A percentile compares a stretch with the other conserved stretches of the same genome.
phyloP scores from a whole-genome alignment of 768 basidiomycete genomes.

The Agrocybe praecox region DNA sequence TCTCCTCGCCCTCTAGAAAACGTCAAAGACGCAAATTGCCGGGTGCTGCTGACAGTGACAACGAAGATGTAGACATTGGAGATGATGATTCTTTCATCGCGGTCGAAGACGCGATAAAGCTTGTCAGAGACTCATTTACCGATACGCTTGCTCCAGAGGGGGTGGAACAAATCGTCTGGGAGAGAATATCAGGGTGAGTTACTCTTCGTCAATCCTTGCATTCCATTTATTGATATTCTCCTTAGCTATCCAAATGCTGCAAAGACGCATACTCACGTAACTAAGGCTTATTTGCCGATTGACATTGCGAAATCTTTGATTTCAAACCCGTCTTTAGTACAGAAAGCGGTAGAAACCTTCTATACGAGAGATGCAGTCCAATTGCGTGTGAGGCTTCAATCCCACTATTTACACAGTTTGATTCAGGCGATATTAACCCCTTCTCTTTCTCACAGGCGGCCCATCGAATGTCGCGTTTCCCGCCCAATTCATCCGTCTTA shows the following conservation, averaged over 20 bases:
- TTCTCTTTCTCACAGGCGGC: conserved; percentile 57
- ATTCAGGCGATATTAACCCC: background rate
- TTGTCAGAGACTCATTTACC: conserved; percentile 55
- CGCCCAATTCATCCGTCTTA: conserved; percentile 67
- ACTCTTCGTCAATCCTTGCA: background rate
- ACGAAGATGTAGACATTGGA: conserved; percentile 45
- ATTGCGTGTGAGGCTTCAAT: conserved; percentile 63
- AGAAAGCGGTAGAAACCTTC: conserved; percentile 89
- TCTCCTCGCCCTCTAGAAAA: conserved; percentile 67
- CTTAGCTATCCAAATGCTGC: conserved; percentile 72
- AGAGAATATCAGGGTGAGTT: conserved; percentile 63
- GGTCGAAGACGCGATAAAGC: conserved; percentile 60
- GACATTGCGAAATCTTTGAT: conserved; percentile 78
- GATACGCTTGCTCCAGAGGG: conserved; percentile 61
- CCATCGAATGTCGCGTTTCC: conserved; percentile 88
- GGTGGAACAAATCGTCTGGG: conserved; percentile 72
- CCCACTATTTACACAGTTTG: background rate
- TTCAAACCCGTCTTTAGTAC: conserved; percentile 67
- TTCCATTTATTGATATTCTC: background rate
- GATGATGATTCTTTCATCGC: conserved; percentile 55
- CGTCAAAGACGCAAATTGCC: conserved; percentile 47
- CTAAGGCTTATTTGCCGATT: conserved; percentile 78
- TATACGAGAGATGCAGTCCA: conserved; percentile 94
- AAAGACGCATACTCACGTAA: conserved; percentile 69
- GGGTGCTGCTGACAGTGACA: conserved; percentile 46